Evolutionary conservation across 495 filamentous ascomycete genomes (phyloP).

Genomic region (Aspergillus hancockii): DNA sequence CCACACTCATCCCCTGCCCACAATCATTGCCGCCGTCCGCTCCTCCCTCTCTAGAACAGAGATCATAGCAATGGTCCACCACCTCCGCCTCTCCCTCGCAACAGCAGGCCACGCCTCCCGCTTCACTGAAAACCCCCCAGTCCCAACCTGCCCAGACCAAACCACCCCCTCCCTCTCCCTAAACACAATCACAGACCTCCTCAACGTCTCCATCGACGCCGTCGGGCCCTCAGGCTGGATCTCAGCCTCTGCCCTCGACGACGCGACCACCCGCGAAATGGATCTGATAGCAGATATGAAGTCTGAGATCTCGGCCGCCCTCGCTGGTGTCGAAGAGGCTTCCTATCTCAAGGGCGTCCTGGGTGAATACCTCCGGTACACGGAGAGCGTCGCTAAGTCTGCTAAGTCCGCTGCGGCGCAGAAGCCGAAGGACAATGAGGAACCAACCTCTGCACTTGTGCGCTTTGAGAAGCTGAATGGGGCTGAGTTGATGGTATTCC

Average conservation of each 20-base stretch:
- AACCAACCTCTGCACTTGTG: constrained; percentile 24
- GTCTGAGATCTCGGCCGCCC: constrained; percentile 70
- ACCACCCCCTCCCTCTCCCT: constrained; percentile 50
- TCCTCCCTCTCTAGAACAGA: constrained; percentile 65
- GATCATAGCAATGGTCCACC: constrained; percentile 68
- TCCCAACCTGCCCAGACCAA: constrained; percentile 50
- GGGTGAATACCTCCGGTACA: constrained; percentile 69
- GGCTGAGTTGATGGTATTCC: constrained; percentile 43
- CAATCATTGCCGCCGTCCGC: constrained; percentile 64
- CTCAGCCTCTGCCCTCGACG: constrained; percentile 53
- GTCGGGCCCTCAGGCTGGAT: constrained; percentile 86
- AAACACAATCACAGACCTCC: constrained; percentile 60
- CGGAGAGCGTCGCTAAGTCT: constrained; percentile 41
- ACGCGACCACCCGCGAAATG: constrained; percentile 59
- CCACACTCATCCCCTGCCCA: constrained; percentile 56
- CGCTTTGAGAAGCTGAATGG: constrained; percentile 46
- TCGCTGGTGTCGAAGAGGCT: constrained; percentile 76
- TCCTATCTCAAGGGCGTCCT: constrained; percentile 67
- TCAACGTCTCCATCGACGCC: constrained; percentile 78
- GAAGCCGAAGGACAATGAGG: not conserved
- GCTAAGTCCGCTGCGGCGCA: constrained; percentile 1
- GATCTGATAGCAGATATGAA: constrained; percentile 64
- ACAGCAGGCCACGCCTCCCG: constrained; percentile 46
- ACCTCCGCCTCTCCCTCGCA: constrained; percentile 67
- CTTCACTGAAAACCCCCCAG: constrained; percentile 46